Evolutionary conservation across 73 alveolate genomes (phyloP).

Genomic region (Paramecium bursaria): DNA sequence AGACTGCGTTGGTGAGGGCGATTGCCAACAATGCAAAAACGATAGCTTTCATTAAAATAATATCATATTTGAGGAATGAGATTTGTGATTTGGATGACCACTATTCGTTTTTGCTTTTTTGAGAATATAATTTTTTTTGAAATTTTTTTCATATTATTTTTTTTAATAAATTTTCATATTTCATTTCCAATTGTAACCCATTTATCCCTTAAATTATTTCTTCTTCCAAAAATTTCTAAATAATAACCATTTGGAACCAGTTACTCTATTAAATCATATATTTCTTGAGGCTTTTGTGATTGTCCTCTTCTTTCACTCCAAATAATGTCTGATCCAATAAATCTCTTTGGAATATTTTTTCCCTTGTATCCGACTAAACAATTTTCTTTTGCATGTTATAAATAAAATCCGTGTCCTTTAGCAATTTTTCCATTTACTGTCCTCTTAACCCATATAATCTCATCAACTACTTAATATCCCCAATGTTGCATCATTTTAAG

Average conservation of each 20-base stretch:
- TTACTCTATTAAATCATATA: slow-evolving; percentile 82
- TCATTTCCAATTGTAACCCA: slow-evolving; percentile 94
- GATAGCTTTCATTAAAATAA: slow-evolving; percentile 51
- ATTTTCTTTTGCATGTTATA: slow-evolving; percentile 88
- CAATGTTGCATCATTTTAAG: slow-evolving; percentile 74
- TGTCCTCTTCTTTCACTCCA: slow-evolving; percentile 80
- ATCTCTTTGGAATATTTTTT: slow-evolving; percentile 38
- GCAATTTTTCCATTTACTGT: slow-evolving; percentile 83
- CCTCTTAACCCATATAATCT: slow-evolving; percentile 84
- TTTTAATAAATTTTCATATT: no score
- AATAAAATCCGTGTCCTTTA: slow-evolving; percentile 85
- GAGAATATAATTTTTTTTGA: neutral
- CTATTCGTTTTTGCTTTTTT: slow-evolving; percentile 55
- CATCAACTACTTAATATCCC: slow-evolving; percentile 85
- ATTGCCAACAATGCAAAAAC: slow-evolving; percentile 62
- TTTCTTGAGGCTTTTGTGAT: slow-evolving; percentile 88
- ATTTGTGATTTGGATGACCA: neutral
- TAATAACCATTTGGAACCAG: slow-evolving; percentile 82
- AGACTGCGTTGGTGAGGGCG: slow-evolving; percentile 62
- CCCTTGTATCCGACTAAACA: slow-evolving; percentile 83
- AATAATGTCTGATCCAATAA: slow-evolving; percentile 75
- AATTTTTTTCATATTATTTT: no score
- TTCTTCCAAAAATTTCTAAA: slow-evolving; percentile 88
- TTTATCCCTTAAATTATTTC: slow-evolving; percentile 84
- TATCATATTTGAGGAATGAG: neutral